Evolutionary conservation across 2,329 filamentous ascomycete species (phyloP), one percentile per base, ranked within the genome.

Genomic region (Aspergillus ochraceoroseus): DNA sequence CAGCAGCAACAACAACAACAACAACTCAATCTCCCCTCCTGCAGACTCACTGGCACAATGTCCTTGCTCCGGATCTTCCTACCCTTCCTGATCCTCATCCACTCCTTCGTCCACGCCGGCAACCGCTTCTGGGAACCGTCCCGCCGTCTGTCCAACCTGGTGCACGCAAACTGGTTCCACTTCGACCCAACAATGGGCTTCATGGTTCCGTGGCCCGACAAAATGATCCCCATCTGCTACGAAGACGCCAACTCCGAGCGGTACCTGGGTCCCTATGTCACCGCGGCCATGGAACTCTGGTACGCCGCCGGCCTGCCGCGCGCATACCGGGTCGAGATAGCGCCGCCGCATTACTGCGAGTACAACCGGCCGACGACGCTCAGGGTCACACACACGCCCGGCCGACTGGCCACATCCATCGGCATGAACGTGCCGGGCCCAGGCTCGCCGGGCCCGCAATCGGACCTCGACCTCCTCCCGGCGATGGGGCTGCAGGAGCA

Each of bases 271-370:
- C 1, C 6, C 0, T 27, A 11, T 2, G 3, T 41, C 14, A 7
- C 7, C 1, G 15, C 18, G 2, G 46, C 27, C 3, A 34, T 45
- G 35, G 14, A 25, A 11, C 23, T 48, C n/a, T 48, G 46, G 43
- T 32, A 38, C 8, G 38, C 42, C 5, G 15, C 27, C 1, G 46
- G 46, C 6, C 25, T 48, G 22, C 34, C 38, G 5, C 23, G 39
- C 4, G 9, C 2, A 5, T 46, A 40, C 15, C 23, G 17, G 19
- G 7, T 46, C 4, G 6, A 9, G 18, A 17, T 11, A 5, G 4
- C 6, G 9, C 4, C 2, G 11, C 4, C n/a, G 9, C 8, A n/a
- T 7, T 14, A 17, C 7, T 45, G 45, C 38, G 2, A 15, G 5
- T 11, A 9, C 8, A n/a, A 17, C 1, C 32, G 14, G 2, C 2